These are phyloP conservation scores for Aegilops sharonensis DNA, from an alignment of 176 grass and related monocot genomes.

Conservation along the genomic window DNA sequence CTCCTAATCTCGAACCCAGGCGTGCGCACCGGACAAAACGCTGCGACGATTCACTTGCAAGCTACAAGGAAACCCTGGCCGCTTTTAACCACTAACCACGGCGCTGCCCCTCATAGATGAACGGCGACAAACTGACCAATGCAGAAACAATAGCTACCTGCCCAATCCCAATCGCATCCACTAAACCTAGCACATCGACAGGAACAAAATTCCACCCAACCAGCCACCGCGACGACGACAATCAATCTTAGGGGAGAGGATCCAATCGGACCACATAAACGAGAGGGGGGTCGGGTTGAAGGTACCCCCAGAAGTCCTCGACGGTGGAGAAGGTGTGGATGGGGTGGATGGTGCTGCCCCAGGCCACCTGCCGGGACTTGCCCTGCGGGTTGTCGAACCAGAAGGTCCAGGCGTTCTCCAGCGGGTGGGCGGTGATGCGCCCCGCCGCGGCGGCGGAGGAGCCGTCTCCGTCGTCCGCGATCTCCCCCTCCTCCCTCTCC, in stretches of 20 bases:
- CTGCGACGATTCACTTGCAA: neutral
- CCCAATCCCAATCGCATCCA: neutral
- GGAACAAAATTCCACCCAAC: neutral
- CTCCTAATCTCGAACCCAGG: neutral
- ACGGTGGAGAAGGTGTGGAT: slow-evolving; percentile 92
- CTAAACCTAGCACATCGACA: neutral
- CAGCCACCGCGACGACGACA: neutral
- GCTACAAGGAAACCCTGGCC: neutral
- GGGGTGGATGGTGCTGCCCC: slow-evolving; percentile 81
- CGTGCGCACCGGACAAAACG: too few species aligned
- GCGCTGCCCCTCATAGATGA: neutral
- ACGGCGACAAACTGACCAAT: neutral
- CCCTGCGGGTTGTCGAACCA: slow-evolving; percentile 90
- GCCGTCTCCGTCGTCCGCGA: slow-evolving; percentile 43
- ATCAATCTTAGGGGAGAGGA: neutral
- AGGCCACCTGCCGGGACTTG: slow-evolving; percentile 49
- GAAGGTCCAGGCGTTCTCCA: slow-evolving; percentile 92
- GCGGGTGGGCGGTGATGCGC: slow-evolving; percentile 34
- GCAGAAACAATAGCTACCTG: neutral
- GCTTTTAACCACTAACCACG: neutral
- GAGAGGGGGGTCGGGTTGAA: neutral
- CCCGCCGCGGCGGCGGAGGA: neutral
- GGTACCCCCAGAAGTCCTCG: slow-evolving; percentile 91
- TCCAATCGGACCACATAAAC: neutral
- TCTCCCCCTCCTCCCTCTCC: slow-evolving; percentile 94